phyloP scores from a whole-genome alignment of 139 green algal species.

The Auxenochlorella protothecoides region DNA sequence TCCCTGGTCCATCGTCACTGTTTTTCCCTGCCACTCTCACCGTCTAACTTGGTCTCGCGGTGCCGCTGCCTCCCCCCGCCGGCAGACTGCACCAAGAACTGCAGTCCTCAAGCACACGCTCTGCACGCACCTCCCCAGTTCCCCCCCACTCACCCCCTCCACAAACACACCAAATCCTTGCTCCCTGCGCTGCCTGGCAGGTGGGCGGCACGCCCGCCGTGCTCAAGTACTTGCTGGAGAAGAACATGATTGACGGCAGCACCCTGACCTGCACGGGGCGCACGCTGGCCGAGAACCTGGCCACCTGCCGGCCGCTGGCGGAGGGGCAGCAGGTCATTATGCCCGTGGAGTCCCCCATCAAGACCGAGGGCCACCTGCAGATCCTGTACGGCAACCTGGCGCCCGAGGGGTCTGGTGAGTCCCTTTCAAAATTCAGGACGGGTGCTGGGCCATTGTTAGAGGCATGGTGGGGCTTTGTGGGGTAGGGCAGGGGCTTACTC shows the following conservation, averaged over 20 bases:
- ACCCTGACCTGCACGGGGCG: slow-evolving; percentile 86
- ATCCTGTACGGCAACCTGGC: slow-evolving; percentile 95
- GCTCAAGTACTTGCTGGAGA: slow-evolving; percentile 88
- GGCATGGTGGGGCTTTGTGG: no score
- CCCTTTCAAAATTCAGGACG: not conserved
- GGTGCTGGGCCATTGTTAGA: not conserved
- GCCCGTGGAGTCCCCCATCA: slow-evolving; percentile 82
- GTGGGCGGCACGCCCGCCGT: slow-evolving; percentile 89
- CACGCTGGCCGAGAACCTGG: slow-evolving; percentile 92
- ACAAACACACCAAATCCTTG: no score
- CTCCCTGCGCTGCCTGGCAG: slow-evolving; percentile 2
- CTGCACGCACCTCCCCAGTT: no score
- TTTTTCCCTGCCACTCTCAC: no score
- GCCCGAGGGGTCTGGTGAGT: slow-evolving; percentile 60
- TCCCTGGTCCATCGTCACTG: no score
- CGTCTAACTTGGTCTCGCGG: no score
- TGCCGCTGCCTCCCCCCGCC: no score
- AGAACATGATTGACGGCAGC: slow-evolving; percentile 81
- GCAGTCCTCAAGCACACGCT: no score
- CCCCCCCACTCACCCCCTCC: no score
- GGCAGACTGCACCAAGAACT: no score
- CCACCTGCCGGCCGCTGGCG: slow-evolving; percentile 56
- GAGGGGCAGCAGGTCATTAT: slow-evolving; percentile 83
- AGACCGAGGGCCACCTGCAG: slow-evolving; percentile 57
- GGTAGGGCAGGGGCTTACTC: no score